Percentiles rank a stretch among this genome's conserved stretches.
Conservation (phyloP, 2,329 filamentous ascomycete species). For the Akanthomyces lecanii region DNA sequence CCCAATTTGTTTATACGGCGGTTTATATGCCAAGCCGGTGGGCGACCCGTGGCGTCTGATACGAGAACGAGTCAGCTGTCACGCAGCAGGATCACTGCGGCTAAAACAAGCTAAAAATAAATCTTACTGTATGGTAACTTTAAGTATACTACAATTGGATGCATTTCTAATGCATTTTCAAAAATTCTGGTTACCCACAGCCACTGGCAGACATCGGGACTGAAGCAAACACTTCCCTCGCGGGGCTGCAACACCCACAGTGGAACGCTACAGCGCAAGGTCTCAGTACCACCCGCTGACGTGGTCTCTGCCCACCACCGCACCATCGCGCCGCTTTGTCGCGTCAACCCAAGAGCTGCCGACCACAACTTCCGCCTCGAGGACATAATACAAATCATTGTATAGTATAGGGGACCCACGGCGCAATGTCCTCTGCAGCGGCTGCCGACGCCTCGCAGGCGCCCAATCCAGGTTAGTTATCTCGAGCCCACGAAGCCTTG, state of each 20-base stretch:
- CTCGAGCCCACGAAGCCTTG: not conserved
- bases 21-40: too few relatives aligned
- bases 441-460: conserved; percentile 33
- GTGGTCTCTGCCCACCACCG: conserved; percentile 11
- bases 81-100: not conserved
- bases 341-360: conserved; percentile 10
- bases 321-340: conserved; percentile 12
- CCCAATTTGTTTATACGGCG: too few relatives aligned
- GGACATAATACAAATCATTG: conserved; percentile 19
- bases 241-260: conserved; percentile 4
- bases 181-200: not conserved
- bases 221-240: not conserved
- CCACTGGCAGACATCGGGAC: too few relatives aligned
- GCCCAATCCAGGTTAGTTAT: conserved; percentile 33
- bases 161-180: not conserved
- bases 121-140: not conserved
- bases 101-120: not conserved
- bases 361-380: conserved; percentile 23
- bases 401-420: not conserved
- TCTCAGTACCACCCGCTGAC: conserved; percentile 2
- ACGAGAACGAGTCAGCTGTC: not conserved
- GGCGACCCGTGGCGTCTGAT: not conserved
- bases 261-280: not conserved
- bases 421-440: conserved; percentile 37
- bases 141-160: not conserved